phyloP scores from a whole-genome alignment of 768 basidiomycete species.

The Calocybe gangraenosa region DNA sequence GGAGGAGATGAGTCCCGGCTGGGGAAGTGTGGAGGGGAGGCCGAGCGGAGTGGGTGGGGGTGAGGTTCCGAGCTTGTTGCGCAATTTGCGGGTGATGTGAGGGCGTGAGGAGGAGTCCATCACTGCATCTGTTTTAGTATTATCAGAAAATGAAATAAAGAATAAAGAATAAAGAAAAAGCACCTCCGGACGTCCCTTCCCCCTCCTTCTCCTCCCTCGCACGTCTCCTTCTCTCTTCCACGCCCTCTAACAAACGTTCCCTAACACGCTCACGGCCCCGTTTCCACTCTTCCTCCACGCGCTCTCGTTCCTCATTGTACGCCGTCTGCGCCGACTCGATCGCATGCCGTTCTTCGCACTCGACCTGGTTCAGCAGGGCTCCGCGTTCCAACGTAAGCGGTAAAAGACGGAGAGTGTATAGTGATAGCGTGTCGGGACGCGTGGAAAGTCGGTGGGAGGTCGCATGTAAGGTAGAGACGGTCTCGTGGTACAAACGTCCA shows the following conservation, averaged over 20 bases:
- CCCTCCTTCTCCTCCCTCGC: conserved; percentile 89
- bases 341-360: conserved; percentile 65
- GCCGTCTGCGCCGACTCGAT: conserved; percentile 63
- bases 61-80: conserved; percentile 75
- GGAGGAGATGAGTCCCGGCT: conserved; percentile 30
- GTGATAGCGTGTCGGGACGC: conserved; percentile 58
- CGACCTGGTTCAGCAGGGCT: conserved; percentile 62
- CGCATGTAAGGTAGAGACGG: conserved; percentile 54
- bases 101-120: conserved; percentile 75
- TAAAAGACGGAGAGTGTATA: conserved; percentile 70
- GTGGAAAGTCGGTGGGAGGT: conserved; percentile 60
- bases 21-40: conserved; percentile 27
- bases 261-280: conserved; percentile 71
- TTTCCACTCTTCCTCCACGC: conserved; percentile 81
- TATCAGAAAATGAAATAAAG: background rate
- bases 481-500: conserved; percentile 59
- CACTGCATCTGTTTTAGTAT: conserved; percentile 49
- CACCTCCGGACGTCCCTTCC: conserved; percentile 75
- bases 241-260: conserved; percentile 76
- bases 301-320: conserved; percentile 73
- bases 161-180: conserved; percentile 13
- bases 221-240: conserved; percentile 74
- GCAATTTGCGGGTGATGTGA: conserved; percentile 79
- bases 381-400: conserved; percentile 75
- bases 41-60: conserved; percentile 73